Evolutionary conservation across 768 basidiomycete genomes (phyloP).

Genomic region (Pholiota conissans): DNA sequence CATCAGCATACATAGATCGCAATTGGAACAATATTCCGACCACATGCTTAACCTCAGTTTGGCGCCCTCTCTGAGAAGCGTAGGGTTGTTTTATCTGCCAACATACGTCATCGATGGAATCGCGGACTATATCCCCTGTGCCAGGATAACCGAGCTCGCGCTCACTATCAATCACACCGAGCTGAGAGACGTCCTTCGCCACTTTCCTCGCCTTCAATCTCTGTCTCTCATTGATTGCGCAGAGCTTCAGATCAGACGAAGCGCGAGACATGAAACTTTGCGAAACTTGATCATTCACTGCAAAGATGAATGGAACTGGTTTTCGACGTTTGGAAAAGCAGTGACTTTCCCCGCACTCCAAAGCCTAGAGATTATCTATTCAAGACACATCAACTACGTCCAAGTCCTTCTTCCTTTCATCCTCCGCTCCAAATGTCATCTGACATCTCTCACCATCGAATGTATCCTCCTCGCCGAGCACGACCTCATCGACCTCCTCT

Average conservation of each 20-base stretch:
- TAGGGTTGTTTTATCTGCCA: background rate
- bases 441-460: conserved; percentile 12
- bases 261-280: background rate
- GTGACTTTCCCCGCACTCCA: conserved; percentile 5
- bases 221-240: background rate
- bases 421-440: conserved; percentile 7
- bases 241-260: background rate
- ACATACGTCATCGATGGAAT: background rate
- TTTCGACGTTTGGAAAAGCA: background rate
- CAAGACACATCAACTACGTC: background rate
- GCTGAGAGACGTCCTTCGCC: background rate
- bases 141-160: background rate
- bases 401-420: conserved; percentile 8
- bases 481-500: conserved; percentile 13
- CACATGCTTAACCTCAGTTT: background rate
- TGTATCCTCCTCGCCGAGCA: conserved; percentile 5
- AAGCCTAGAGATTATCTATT: background rate
- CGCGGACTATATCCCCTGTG: background rate
- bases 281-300: background rate
- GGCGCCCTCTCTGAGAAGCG: background rate
- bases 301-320: background rate
- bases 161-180: background rate
- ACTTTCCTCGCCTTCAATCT: background rate
- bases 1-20: background rate
- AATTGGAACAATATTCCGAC: background rate